phyloP scores from a whole-genome alignment of 495 filamentous ascomycete species.

The Penicillium alfredii region DNA sequence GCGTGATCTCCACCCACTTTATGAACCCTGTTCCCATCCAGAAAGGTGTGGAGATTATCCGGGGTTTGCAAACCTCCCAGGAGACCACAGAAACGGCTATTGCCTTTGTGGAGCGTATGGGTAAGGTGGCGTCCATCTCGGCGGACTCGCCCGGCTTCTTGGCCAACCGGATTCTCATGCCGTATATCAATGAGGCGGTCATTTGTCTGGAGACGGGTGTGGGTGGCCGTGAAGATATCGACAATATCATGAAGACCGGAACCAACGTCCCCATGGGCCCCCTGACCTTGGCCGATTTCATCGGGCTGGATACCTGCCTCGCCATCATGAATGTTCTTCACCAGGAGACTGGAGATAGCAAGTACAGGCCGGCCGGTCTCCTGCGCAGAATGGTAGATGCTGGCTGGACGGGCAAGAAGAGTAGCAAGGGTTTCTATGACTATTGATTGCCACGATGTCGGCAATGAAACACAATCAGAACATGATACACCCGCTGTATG shows the following conservation, averaged over 20 bases:
- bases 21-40: constrained; percentile 99
- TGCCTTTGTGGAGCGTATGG: constrained; percentile 82
- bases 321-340: constrained; percentile 97
- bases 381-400: constrained; percentile 95
- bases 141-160: constrained; percentile 92
- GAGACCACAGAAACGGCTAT: constrained; percentile 79
- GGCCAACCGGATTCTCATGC: constrained; percentile 96
- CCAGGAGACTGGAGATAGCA: constrained; percentile 85
- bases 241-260: constrained; percentile 98
- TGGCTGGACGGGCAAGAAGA: constrained; percentile 97
- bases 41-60: constrained; percentile 96
- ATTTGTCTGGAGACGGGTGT: constrained; percentile 95
- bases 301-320: constrained; percentile 92
- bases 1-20: constrained; percentile 95
- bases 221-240: constrained; percentile 81
- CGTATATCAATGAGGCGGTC: constrained; percentile 97
- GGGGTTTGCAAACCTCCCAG: constrained; percentile 81
- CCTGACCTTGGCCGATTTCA: constrained; percentile 90
- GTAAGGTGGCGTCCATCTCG: constrained; percentile 81
- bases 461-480: constrained; percentile 7
- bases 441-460: constrained; percentile 42
- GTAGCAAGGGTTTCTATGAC: constrained; percentile 92
- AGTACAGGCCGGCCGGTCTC: constrained; percentile 84
- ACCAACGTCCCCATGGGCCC: constrained; percentile 99
- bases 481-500: constrained; percentile 17